These are phyloP conservation scores for Ajuga chamaepitys DNA, from an alignment of 257 asterid species.

Conservation along the genomic window DNA sequence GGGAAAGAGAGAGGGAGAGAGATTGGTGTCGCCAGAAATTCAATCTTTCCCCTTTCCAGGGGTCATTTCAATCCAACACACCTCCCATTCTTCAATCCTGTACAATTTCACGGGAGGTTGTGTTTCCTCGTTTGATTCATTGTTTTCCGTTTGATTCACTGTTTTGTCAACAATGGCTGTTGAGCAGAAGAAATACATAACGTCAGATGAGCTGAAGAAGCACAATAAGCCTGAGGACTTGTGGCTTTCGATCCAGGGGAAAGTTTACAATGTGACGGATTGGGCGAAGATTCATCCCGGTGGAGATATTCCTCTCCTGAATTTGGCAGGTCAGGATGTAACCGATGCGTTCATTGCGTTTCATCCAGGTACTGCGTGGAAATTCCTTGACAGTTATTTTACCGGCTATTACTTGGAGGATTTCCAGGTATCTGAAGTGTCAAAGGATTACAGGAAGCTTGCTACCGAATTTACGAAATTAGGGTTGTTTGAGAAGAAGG, in stretches of 20 bases:
- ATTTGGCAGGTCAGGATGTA: constrained; percentile 44
- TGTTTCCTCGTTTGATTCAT: not conserved
- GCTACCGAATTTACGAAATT: constrained; percentile 19
- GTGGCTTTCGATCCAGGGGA: constrained; percentile 55
- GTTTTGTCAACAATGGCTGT: constrained; percentile 26
- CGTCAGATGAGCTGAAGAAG: constrained; percentile 40
- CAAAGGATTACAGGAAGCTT: constrained; percentile 35
- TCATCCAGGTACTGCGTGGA: constrained; percentile 44
- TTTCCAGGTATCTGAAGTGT: constrained; percentile 31
- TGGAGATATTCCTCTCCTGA: constrained; percentile 33
- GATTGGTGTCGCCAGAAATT: not conserved
- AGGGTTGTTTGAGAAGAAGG: constrained; percentile 45
- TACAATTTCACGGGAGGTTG: not conserved
- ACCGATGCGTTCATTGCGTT: constrained; percentile 53
- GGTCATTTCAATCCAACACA: not conserved
- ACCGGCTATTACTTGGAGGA: constrained; percentile 33
- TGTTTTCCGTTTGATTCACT: not conserved
- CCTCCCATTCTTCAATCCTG: not conserved
- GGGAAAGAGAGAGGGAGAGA: not conserved
- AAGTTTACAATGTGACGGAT: constrained; percentile 39
- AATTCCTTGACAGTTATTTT: constrained; percentile 14
- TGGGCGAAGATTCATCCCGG: constrained; percentile 50
- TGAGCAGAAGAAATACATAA: constrained; percentile 22
- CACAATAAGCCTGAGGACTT: constrained; percentile 31
- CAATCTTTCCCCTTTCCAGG: not conserved